Base-by-base conservation (phyloP, 176 grass and related monocot genomes). In the Lolium rigidum region DNA sequence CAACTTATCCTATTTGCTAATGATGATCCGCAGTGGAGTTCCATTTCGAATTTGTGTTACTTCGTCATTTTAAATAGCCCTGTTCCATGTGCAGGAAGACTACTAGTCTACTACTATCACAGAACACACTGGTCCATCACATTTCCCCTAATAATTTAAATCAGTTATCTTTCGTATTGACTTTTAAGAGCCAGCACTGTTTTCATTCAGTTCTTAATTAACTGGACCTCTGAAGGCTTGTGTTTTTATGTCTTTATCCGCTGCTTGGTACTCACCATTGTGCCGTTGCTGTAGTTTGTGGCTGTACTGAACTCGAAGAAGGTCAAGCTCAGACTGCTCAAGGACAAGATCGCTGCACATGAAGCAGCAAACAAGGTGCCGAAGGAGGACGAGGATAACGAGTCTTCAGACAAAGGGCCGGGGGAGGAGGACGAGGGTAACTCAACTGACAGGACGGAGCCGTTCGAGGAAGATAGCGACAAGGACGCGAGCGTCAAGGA, bases 261-360 rank as follows among this genome's bases (percentile, higher is more conserved):
- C 31, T 80, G 14, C 64, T 44, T 10, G 1, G 3, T 50, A 80
- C 85, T 91, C 12, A 70, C 87, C 7, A 60, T 60, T 47, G 58
- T 66, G 48, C 11, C 38, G 13, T 85, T 51, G 13, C 47, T 91
- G 70, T 86, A 96, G 97, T 99, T 99, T 84, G 94, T 94, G 21
- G 92, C 84, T 50, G 83, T 94, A 44, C 74, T 99, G 22, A 96
- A 96, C 83, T 96, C 97, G 2, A 99, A 99, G 92, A 96, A 99
- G 84, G 72, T 85, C 86, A 96, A 94, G 70, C 90, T 99, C 63
- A 88, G 90, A 76, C 91, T 92, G 39, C 87, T 96, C 52, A 91
- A 85, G 71, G 90, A 96, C 73, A 87, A 65, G 51, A 66, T 94
- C 59, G 43, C 87, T 13, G 86, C 90, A 58, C 79, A 86, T 3